Evolutionary conservation across 179 eudicot genomes (phyloP), one percentile per base, ranked within the genome.

Genomic region (Spinacia oleracea): DNA sequence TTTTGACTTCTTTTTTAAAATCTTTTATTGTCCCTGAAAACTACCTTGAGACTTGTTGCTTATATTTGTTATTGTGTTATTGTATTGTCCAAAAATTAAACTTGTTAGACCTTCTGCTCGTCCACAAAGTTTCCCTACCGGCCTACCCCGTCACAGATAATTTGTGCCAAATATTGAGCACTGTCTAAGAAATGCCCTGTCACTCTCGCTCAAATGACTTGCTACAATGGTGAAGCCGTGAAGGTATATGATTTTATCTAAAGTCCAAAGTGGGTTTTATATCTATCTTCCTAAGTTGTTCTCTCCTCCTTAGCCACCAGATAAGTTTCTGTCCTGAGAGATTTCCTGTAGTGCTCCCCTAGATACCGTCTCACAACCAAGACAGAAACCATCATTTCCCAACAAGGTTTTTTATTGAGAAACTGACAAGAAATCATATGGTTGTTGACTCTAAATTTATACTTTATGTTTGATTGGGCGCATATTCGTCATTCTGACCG

Each of bases 1-100:
- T 16, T 66, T 35, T 66, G 70, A 66, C 70, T 31, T 60, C 6
- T 60, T 60, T 34, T 60, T n/a, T n/a, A n/a, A n/a, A n/a, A n/a
- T n/a, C n/a, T n/a, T 60, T 58, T 60, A 25, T 12, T 25, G 18
- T 60, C 34, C 66, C 66, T 60, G 9, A 32, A 29, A 2, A 60
- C 2, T 27, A 66, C 25, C 15, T 34, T 10, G 23, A 66, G 70
- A 18, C 6, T 6, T 35, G 15, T 64, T 66, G 23, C 20, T 35
- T 66, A 5, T 4, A 3, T 60, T 60, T 27, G 4, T 10, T 59
- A 29, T 27, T 10, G 0, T 27, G 4, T 10, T 59, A 29, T 27
- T 10, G 0, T 27, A 10, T 10, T 60, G 18, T 60, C 32, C 16
- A 60, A 16, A 60, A 60, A 18, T 27, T 27, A 56, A 10, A 27